Percentiles rank a stretch among this genome's conserved stretches.
phyloP scores from a whole-genome alignment of 176 grass and related monocot genomes.

The Puya raimondii region DNA sequence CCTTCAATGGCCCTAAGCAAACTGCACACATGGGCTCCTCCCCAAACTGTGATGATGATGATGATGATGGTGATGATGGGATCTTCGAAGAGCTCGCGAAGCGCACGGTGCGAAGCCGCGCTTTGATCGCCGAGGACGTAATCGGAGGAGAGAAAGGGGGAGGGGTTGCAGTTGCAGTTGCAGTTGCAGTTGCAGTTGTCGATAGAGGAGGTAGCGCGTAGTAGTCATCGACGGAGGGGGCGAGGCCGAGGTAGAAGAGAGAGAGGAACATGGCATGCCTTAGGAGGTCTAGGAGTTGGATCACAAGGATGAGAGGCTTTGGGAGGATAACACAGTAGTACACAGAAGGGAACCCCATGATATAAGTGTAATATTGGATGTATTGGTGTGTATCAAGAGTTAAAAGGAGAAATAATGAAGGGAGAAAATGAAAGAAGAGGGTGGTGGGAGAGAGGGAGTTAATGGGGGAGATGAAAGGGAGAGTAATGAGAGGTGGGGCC shows the following conservation, averaged over 20 bases:
- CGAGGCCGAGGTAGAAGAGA: constrained; percentile 42
- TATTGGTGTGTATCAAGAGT: no score
- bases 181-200: background rate
- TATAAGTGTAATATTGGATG: background rate
- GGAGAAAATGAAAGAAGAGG: background rate
- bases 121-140: constrained; percentile 1
- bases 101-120: background rate
- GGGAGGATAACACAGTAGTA: constrained; percentile 69
- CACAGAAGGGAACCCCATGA: constrained; percentile 77
- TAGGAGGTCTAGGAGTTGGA: constrained; percentile 50
- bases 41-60: background rate
- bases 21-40: constrained; percentile 34
- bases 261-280: constrained; percentile 39
- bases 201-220: background rate
- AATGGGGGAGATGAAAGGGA: constrained; percentile 8
- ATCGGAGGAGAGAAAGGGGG: background rate
- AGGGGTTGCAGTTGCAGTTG: background rate
- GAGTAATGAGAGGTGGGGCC: constrained; percentile 7
- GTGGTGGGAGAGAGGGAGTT: background rate
- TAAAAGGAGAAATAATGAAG: background rate
- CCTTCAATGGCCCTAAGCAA: constrained; percentile 56
- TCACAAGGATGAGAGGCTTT: constrained; percentile 56
- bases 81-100: background rate
- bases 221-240: constrained; percentile 28
- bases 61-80: background rate